Evolutionary conservation across 352 stramenopile genomes (phyloP).

Genomic region (Globisporangium okanoganense): DNA sequence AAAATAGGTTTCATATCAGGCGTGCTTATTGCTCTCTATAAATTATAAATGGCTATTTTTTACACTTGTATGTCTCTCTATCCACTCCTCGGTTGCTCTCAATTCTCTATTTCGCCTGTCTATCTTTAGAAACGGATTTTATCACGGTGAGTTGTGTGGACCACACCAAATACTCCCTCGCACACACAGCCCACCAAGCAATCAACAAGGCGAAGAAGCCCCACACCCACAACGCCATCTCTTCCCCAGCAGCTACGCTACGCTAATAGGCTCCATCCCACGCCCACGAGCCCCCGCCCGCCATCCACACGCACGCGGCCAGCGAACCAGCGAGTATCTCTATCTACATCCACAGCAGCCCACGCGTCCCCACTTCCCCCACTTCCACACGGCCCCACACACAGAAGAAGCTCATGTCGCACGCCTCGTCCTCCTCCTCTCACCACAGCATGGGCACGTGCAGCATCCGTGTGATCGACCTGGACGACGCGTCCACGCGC

Average conservation of each 20-base stretch:
- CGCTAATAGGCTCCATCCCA: background rate
- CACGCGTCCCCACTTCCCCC: background rate
- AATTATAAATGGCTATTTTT: background rate
- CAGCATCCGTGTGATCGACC: constrained; percentile 80
- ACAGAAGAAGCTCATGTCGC: constrained; percentile 5
- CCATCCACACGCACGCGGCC: background rate
- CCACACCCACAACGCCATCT: background rate
- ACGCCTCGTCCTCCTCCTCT: background rate
- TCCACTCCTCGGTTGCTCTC: background rate
- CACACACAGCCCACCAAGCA: background rate
- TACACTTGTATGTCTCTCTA: background rate
- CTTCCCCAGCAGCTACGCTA: background rate
- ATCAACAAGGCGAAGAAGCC: constrained; percentile 1
- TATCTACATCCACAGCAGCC: background rate
- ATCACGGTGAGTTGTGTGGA: background rate
- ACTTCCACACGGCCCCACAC: background rate
- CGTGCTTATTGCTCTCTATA: too few species aligned
- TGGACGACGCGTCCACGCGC: constrained; percentile 76
- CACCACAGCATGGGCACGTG: constrained; percentile 15
- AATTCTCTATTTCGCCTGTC: background rate
- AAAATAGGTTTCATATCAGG: too few species aligned
- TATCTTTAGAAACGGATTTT: constrained; percentile 4
- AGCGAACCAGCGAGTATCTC: background rate
- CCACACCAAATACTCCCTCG: background rate
- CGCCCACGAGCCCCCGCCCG: background rate